These are phyloP conservation scores for Dictyostelium brefeldianum DNA, from an alignment of 78 protist genomes.

Conservation along the genomic window DNA sequence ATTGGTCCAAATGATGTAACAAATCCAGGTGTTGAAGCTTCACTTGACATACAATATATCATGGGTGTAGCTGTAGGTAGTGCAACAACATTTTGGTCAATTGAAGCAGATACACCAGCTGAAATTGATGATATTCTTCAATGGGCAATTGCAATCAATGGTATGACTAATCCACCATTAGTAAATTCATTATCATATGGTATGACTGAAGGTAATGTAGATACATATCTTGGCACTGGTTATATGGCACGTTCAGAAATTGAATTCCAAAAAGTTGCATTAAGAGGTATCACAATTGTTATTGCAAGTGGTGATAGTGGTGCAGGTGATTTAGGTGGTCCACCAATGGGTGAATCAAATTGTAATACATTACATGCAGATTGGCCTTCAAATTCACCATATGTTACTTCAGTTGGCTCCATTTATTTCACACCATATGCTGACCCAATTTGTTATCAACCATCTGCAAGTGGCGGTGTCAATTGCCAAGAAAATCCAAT, in stretches of 20 bases:
- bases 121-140: conserved; percentile 62
- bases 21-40: conserved; percentile 82
- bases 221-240: conserved; percentile 41
- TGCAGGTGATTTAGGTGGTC: conserved; percentile 49
- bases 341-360: conserved; percentile 28
- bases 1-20: conserved; percentile 73
- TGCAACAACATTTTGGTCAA: conserved; percentile 80
- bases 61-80: conserved; percentile 75
- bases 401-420: conserved; percentile 80
- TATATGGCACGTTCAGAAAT: conserved; percentile 49
- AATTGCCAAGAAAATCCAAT: conserved; percentile 12
- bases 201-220: conserved; percentile 71
- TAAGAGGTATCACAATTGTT: conserved; percentile 71
- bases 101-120: conserved; percentile 40
- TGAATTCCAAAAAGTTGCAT: conserved; percentile 50
- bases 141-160: conserved; percentile 39
- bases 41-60: conserved; percentile 80
- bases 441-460: conserved; percentile 48
- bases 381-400: conserved; percentile 75
- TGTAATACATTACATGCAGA: conserved; percentile 18
- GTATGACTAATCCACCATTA: conserved; percentile 49
- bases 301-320: conserved; percentile 85
- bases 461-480: conserved; percentile 4
- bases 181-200: conserved; percentile 79
- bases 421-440: conserved; percentile 69